These are phyloP conservation scores for Starmerella sirachaensis DNA, from an alignment of 805 yeast species.

Conservation along the genomic window DNA sequence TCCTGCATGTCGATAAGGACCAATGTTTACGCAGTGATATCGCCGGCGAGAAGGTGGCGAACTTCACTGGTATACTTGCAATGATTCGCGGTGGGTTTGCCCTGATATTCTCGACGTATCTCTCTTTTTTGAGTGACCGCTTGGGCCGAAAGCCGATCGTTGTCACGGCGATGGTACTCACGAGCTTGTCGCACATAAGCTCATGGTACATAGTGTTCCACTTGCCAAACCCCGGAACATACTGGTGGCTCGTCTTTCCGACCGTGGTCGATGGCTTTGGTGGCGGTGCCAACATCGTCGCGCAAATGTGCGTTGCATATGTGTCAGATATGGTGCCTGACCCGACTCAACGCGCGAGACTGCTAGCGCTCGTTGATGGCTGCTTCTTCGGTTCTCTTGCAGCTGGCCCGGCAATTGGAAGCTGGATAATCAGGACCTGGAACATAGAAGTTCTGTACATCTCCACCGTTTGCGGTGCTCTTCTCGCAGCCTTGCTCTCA, in stretches of 20 bases:
- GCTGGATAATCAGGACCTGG: slow-evolving; percentile 11
- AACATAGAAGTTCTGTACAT: slow-evolving; percentile 18
- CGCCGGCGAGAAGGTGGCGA: slow-evolving; percentile 18
- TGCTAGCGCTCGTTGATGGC: slow-evolving; percentile 20
- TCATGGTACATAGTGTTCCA: slow-evolving; percentile 22
- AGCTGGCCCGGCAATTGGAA: slow-evolving; percentile 21
- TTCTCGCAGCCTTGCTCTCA: slow-evolving; percentile 9
- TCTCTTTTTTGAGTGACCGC: slow-evolving; percentile 21
- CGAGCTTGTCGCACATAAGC: slow-evolving; percentile 9
- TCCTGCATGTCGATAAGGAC: slow-evolving; percentile 9
- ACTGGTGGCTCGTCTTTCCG: slow-evolving; percentile 22
- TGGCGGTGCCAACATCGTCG: slow-evolving; percentile 18
- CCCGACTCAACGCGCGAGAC: slow-evolving; percentile 17
- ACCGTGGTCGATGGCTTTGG: slow-evolving; percentile 19
- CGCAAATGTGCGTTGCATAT: slow-evolving; percentile 19
- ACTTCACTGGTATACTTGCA: slow-evolving; percentile 14
- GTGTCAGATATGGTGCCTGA: slow-evolving; percentile 21
- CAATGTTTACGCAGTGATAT: slow-evolving; percentile 17
- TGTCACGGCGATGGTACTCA: slow-evolving; percentile 13
- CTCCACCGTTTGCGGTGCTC: slow-evolving; percentile 7
- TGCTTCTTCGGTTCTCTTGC: slow-evolving; percentile 20
- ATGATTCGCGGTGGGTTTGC: slow-evolving; percentile 13
- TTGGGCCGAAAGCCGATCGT: slow-evolving; percentile 22
- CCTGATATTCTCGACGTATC: slow-evolving; percentile 14
- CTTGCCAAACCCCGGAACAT: slow-evolving; percentile 12